A percentile compares a stretch with the other conserved stretches of the same genome.
phyloP scores from a whole-genome alignment of 2,329 filamentous ascomycete species.

The Nannizzia gypsea region DNA sequence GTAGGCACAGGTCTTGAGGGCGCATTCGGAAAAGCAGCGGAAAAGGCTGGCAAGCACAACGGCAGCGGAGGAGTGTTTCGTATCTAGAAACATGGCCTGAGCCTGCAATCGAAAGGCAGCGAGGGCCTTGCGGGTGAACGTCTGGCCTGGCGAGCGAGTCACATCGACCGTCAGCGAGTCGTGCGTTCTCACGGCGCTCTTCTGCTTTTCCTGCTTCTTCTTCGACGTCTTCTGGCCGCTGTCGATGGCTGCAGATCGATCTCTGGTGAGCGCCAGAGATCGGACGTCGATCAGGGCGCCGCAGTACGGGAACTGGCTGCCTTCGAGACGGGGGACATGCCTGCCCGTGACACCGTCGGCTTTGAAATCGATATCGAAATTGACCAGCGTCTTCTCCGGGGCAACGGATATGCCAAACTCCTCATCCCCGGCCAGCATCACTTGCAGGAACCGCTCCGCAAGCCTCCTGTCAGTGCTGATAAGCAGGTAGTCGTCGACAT shows the following conservation, averaged over 20 bases:
- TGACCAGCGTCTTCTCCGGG: constrained; percentile 66
- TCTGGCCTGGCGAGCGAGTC: constrained; percentile 58
- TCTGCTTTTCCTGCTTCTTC: too few species aligned
- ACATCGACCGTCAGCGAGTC: constrained; percentile 71
- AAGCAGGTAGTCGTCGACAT: constrained; percentile 89
- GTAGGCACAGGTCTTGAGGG: constrained; percentile 58
- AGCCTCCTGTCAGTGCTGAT: constrained; percentile 59
- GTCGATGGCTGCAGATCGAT: constrained; percentile 41
- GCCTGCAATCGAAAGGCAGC: constrained; percentile 70
- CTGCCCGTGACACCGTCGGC: constrained; percentile 46
- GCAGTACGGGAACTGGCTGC: constrained; percentile 68
- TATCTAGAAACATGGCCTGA: constrained; percentile 53
- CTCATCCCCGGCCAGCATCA: constrained; percentile 68
- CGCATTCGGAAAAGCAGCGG: constrained; percentile 63
- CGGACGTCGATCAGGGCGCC: constrained; percentile 63
- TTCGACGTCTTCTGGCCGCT: too few species aligned
- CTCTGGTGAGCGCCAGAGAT: constrained; percentile 63
- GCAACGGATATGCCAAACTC: constrained; percentile 73
- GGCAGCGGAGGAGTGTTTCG: constrained; percentile 56
- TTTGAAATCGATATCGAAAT: constrained; percentile 61
- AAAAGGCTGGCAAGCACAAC: constrained; percentile 66
- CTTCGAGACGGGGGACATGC: constrained; percentile 40
- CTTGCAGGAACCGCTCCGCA: constrained; percentile 59
- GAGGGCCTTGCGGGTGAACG: constrained; percentile 69
- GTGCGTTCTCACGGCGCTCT: constrained; percentile 35